phyloP scores from a whole-genome alignment of 139 green algal genomes.

The Tetraselmis chui region DNA sequence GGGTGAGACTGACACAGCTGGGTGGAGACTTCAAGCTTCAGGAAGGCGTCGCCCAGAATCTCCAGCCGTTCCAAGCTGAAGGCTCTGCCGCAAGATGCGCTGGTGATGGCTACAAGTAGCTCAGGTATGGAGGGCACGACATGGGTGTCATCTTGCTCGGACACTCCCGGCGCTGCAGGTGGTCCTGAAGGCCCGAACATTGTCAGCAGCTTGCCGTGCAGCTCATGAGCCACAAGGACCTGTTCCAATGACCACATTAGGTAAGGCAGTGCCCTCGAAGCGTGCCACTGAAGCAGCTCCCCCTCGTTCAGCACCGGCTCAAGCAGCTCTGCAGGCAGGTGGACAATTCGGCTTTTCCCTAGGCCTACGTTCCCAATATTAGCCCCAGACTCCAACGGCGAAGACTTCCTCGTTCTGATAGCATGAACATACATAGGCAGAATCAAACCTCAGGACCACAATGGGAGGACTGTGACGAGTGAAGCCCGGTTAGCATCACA shows the following conservation, averaged over 20 bases:
- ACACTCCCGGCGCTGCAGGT: conserved; percentile 11
- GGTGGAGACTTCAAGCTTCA: conserved; percentile 20
- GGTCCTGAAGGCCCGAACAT: background rate
- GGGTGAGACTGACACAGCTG: background rate
- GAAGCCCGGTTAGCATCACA: too few species aligned
- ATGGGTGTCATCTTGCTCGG: background rate
- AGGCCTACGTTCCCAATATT: too few species aligned
- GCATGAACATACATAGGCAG: too few species aligned
- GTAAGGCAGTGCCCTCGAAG: conserved; percentile 17
- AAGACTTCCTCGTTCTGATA: too few species aligned
- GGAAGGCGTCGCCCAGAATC: conserved; percentile 36
- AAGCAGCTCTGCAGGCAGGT: conserved; percentile 33
- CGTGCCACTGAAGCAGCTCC: conserved; percentile 13
- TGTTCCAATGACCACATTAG: conserved; percentile 30
- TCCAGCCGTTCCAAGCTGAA: conserved; percentile 35
- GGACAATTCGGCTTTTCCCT: conserved; percentile 15
- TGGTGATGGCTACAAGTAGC: conserved; percentile 30
- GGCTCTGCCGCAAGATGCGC: conserved; percentile 17
- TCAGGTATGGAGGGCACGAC: conserved; percentile 18
- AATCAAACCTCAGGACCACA: too few species aligned
- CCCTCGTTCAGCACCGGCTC: conserved; percentile 19
- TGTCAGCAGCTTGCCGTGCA: conserved; percentile 20
- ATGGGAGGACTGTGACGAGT: too few species aligned
- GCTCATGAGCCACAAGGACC: conserved; percentile 23
- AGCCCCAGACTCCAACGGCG: too few species aligned